phyloP scores from a whole-genome alignment of 2,329 filamentous ascomycete species.

The Sporothrix pseudoabietina region DNA sequence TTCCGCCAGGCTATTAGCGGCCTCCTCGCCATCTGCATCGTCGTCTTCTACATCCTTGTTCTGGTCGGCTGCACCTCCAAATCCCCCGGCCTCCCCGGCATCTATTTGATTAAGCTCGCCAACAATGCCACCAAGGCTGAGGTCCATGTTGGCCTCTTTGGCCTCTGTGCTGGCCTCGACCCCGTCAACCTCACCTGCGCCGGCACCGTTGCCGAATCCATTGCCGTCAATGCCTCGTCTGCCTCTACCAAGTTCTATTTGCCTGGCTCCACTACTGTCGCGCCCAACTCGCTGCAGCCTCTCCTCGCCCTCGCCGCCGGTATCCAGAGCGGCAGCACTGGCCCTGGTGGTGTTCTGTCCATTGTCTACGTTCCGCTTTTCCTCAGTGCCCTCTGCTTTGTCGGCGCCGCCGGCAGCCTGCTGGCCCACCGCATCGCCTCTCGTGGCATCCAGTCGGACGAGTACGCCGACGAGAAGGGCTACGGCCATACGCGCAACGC shows the following conservation, averaged over 20 bases:
- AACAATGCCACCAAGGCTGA: constrained; percentile 33
- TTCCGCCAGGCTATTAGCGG: constrained; percentile 23
- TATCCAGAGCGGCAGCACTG: constrained; percentile 33
- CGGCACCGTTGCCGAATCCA: constrained; percentile 30
- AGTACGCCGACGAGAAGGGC: neutral
- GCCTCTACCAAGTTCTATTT: constrained; percentile 27
- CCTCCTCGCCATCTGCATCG: constrained; percentile 24
- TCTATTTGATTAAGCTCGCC: constrained; percentile 34
- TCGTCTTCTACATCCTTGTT: constrained; percentile 32
- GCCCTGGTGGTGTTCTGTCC: constrained; percentile 30
- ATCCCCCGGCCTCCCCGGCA: constrained; percentile 35
- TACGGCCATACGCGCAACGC: constrained; percentile 13
- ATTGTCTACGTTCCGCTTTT: constrained; percentile 33
- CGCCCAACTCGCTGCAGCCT: constrained; percentile 29
- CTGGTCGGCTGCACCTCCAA: constrained; percentile 36
- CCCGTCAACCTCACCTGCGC: constrained; percentile 31
- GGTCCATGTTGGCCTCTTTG: constrained; percentile 35
- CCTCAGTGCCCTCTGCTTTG: constrained; percentile 31
- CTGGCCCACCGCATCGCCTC: constrained; percentile 18
- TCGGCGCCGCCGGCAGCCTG: constrained; percentile 29
- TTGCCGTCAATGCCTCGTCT: constrained; percentile 19
- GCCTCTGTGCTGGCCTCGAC: constrained; percentile 33
- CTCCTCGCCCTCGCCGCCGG: constrained; percentile 30
- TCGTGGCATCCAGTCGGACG: neutral
- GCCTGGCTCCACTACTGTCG: constrained; percentile 31